A percentile compares a stretch with the other conserved stretches of the same genome.
phyloP scores from a whole-genome alignment of 2,329 filamentous ascomycete species.

The Penicillium fuscoglaucum region DNA sequence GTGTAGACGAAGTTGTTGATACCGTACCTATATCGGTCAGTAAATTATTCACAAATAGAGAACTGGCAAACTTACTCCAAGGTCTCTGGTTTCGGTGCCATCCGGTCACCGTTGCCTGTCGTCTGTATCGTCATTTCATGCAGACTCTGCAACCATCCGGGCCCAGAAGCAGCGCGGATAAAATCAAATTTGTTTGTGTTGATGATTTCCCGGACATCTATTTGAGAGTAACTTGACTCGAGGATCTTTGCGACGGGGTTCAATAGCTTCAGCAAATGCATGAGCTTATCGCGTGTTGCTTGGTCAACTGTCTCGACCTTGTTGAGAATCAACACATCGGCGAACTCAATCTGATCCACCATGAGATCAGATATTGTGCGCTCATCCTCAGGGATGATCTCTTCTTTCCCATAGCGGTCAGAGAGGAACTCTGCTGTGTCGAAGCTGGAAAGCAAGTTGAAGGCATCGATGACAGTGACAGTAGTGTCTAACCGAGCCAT shows the following conservation, averaged over 20 bases:
- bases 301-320: slow-evolving; percentile 64
- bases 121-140: slow-evolving; percentile 66
- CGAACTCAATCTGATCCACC: slow-evolving; percentile 77
- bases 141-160: slow-evolving; percentile 69
- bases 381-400: slow-evolving; percentile 67
- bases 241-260: slow-evolving; percentile 68
- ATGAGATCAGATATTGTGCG: slow-evolving; percentile 72
- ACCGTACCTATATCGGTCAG: slow-evolving; percentile 53
- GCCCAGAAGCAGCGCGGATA: slow-evolving; percentile 62
- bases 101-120: slow-evolving; percentile 54
- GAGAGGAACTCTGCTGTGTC: slow-evolving; percentile 68
- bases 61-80: slow-evolving; percentile 53
- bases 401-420: slow-evolving; percentile 58
- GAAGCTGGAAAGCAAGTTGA: slow-evolving; percentile 71
- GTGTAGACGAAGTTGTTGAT: slow-evolving; percentile 71
- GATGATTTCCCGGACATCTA: slow-evolving; percentile 64
- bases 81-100: slow-evolving; percentile 69
- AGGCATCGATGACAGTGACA: slow-evolving; percentile 71
- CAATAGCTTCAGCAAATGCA: slow-evolving; percentile 58
- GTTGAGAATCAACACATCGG: slow-evolving; percentile 70
- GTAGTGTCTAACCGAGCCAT: slow-evolving; percentile 69
- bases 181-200: slow-evolving; percentile 67
- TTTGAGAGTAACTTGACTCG: slow-evolving; percentile 58
- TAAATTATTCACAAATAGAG: neutral
- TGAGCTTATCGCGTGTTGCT: slow-evolving; percentile 50